Percentiles rank a stretch among this genome's conserved stretches.
Evolutionary conservation across 352 stramenopile species (phyloP).

Genomic region (Phytopythium kandeliae): DNA sequence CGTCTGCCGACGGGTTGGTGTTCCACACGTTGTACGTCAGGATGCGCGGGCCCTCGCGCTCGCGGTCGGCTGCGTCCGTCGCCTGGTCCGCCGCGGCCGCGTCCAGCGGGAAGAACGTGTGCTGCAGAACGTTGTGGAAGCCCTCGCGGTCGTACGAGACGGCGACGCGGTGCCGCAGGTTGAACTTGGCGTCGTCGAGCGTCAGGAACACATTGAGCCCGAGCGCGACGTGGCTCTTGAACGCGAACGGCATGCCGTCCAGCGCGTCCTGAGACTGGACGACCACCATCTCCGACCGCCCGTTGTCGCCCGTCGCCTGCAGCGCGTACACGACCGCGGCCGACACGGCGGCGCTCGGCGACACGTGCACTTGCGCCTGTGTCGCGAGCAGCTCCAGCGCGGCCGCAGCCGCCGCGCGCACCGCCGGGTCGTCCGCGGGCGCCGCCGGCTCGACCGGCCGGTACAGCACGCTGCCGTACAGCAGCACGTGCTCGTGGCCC

Average conservation of each 20-base stretch:
- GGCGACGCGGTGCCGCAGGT: constrained; percentile 49
- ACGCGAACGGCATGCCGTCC: constrained; percentile 26
- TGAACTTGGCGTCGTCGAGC: constrained; percentile 49
- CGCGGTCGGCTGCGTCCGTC: constrained; percentile 9
- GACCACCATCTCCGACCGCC: constrained; percentile 55
- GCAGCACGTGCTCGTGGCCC: constrained; percentile 22
- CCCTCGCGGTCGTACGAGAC: constrained; percentile 68
- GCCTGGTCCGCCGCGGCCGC: constrained; percentile 6
- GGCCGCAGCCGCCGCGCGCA: constrained; percentile 39
- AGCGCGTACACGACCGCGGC: constrained; percentile 37
- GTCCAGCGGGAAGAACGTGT: constrained; percentile 42
- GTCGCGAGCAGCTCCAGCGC: constrained; percentile 32
- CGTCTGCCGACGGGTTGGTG: constrained; percentile 71
- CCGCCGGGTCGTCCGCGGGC: constrained; percentile 23
- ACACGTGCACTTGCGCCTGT: constrained; percentile 32
- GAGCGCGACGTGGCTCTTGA: constrained; percentile 65
- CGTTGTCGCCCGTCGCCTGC: constrained; percentile 63
- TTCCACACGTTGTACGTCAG: constrained; percentile 90
- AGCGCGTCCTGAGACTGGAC: constrained; percentile 40
- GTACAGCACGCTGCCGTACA: constrained; percentile 64
- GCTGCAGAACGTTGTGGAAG: constrained; percentile 64
- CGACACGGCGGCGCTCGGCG: constrained; percentile 22
- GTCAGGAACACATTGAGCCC: constrained; percentile 69
- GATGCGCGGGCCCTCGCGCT: constrained; percentile 33
- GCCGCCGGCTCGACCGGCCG: constrained; percentile 24